phyloP scores from a whole-genome alignment of 352 stramenopile genomes.

The Pythium insidiosum region DNA sequence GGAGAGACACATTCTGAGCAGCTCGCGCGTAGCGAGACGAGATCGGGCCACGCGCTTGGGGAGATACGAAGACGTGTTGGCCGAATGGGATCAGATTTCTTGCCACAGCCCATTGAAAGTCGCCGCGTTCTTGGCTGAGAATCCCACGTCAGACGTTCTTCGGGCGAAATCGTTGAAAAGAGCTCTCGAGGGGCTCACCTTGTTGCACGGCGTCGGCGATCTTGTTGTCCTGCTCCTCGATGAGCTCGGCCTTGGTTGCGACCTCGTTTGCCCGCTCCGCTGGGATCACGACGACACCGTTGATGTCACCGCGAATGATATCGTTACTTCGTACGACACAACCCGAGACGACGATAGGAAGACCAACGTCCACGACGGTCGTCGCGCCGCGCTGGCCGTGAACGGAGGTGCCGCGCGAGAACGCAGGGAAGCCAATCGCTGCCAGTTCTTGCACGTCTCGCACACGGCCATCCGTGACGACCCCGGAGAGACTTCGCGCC shows the following conservation, averaged over 20 bases:
- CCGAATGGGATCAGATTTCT: slow-evolving; percentile 28
- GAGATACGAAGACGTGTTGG: no score
- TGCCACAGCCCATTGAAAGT: slow-evolving; percentile 30
- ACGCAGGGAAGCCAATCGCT: slow-evolving; percentile 57
- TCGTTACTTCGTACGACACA: slow-evolving; percentile 74
- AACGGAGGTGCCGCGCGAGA: slow-evolving; percentile 63
- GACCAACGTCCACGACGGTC: slow-evolving; percentile 61
- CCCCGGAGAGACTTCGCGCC: slow-evolving; percentile 42
- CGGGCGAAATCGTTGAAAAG: slow-evolving; percentile 72
- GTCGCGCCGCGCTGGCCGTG: slow-evolving; percentile 51
- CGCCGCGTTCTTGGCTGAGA: slow-evolving; percentile 28
- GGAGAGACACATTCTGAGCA: no score
- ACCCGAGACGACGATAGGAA: slow-evolving; percentile 54
- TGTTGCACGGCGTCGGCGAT: slow-evolving; percentile 71
- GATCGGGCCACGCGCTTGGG: no score
- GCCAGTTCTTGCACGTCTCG: slow-evolving; percentile 70
- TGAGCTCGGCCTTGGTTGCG: slow-evolving; percentile 57
- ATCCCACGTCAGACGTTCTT: slow-evolving; percentile 48
- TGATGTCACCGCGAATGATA: slow-evolving; percentile 78
- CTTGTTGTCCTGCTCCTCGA: slow-evolving; percentile 77
- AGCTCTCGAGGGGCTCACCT: slow-evolving; percentile 65
- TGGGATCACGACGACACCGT: slow-evolving; percentile 75
- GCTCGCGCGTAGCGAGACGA: no score
- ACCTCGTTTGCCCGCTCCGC: slow-evolving; percentile 62
- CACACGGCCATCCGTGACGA: slow-evolving; percentile 71